phyloP scores from a whole-genome alignment of 768 basidiomycete genomes.

The Suillus decipiens region DNA sequence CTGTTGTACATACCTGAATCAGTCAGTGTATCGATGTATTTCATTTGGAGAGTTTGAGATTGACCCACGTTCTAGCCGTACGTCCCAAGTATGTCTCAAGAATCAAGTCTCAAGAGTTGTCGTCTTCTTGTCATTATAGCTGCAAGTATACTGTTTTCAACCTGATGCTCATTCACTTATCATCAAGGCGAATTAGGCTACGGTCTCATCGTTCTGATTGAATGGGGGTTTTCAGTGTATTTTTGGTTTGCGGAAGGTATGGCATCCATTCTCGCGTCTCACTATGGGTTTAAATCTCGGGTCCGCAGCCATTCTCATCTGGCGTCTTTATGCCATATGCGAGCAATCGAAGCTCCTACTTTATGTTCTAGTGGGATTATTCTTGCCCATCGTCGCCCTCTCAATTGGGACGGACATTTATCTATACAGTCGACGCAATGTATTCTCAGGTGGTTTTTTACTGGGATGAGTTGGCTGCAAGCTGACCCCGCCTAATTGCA shows the following conservation, averaged over 20 bases:
- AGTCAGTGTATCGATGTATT: not conserved
- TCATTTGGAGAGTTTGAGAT: not conserved
- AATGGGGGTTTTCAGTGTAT: not conserved
- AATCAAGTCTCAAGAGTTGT: not conserved
- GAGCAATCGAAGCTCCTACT: not conserved
- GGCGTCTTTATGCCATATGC: not conserved
- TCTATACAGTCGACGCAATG: not conserved
- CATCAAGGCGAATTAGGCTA: not conserved
- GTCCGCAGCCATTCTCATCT: slow-evolving; percentile 1
- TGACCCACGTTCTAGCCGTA: not conserved
- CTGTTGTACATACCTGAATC: not conserved
- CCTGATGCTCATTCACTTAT: not conserved
- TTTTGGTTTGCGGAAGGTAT: slow-evolving; percentile 4
- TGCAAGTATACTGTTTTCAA: not conserved
- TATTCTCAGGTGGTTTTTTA: not conserved
- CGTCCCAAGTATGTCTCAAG: not conserved
- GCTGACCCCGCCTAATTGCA: not conserved
- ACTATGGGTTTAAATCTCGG: not conserved
- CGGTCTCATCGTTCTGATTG: not conserved
- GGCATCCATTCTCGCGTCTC: not conserved
- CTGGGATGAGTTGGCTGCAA: not conserved
- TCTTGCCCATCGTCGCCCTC: not conserved
- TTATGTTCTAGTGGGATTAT: not conserved
- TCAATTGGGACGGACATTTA: not conserved
- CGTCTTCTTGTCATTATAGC: not conserved